These are phyloP conservation scores for Nothophoma quercina DNA, from an alignment of 2,329 filamentous ascomycete species.

Conservation along the genomic window DNA sequence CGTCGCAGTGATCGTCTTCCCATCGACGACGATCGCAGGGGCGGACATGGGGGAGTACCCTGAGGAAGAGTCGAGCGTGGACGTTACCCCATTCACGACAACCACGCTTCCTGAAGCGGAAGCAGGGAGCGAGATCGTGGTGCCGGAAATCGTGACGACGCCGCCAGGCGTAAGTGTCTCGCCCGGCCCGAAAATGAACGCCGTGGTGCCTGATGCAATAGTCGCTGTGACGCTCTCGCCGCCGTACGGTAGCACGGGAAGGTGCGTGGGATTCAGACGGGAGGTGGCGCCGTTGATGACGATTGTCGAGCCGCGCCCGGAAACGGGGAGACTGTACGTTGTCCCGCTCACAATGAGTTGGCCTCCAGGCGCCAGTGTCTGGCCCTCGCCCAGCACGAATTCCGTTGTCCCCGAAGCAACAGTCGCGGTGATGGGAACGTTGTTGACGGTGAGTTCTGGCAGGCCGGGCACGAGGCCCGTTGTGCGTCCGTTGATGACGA, in stretches of 20 bases:
- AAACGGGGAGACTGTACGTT: slow-evolving; percentile 31
- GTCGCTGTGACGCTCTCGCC: slow-evolving; percentile 21
- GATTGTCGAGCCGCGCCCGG: slow-evolving; percentile 28
- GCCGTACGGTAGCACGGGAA: slow-evolving; percentile 25
- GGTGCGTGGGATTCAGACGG: slow-evolving; percentile 21
- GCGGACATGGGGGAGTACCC: slow-evolving; percentile 25
- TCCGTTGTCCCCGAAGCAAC: slow-evolving; percentile 24
- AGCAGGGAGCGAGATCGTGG: slow-evolving; percentile 35
- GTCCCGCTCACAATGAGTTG: slow-evolving; percentile 27
- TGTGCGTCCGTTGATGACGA: slow-evolving; percentile 35
- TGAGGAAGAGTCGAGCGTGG: slow-evolving; percentile 23
- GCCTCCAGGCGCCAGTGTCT: slow-evolving; percentile 32
- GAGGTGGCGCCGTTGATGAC: slow-evolving; percentile 40
- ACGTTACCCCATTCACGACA: slow-evolving; percentile 37
- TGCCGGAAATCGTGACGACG: slow-evolving; percentile 37
- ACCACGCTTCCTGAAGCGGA: slow-evolving; percentile 34
- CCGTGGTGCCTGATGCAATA: slow-evolving; percentile 31
- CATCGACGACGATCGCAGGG: slow-evolving; percentile 36
- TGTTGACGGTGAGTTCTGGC: slow-evolving; percentile 20
- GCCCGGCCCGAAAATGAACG: slow-evolving; percentile 32
- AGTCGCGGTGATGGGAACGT: slow-evolving; percentile 13
- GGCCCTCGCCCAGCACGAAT: slow-evolving; percentile 27
- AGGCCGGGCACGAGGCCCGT: slow-evolving; percentile 23
- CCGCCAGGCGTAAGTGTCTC: slow-evolving; percentile 40
- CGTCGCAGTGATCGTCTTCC: slow-evolving; percentile 35